Evolutionary conservation across 192 early-diverging fungal genomes (phyloP), one percentile per base, ranked within the genome.

Genomic region (Coemansia sp.): DNA sequence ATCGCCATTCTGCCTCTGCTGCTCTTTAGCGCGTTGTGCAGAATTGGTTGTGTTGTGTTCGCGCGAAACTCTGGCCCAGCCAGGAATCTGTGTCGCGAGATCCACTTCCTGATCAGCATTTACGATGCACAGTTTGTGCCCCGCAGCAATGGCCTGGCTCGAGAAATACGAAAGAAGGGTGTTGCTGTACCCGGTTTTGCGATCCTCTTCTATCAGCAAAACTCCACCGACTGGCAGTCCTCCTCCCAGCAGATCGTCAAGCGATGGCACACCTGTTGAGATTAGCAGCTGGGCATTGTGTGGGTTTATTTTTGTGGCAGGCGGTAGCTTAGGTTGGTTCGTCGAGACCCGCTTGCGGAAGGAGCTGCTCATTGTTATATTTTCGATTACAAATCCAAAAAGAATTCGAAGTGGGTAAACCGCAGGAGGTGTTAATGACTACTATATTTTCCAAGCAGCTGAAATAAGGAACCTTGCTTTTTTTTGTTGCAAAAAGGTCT

Each of bases 201-300:
- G 84, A 68, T 99, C 95, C 61, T 91, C 86, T 55, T 90, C 84
- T 31, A 97, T 83, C 48, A 98, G 67, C 5, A 91, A 67, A 5
- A 95, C 66, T 1, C 89, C 87, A 52, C 94, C 94, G 0, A 95
- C 81, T 0, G 94, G 94, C 3, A 94, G 74, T 7, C 95, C 95
- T 31, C 94, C 96, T 39, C 94, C 95, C 7, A 89, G 75, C 66
- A 93, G 86, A 70, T 92, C 91, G 78, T 97, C 95, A 16, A 97
- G 72, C 1, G 92, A 89, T 4, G 91, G 89, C 1, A 92, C 87
- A 3, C 95, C 95, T 0, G 90, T 93, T 0, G 94, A 95, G 1
- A 91, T 86, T 6, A 94, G 77, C 7, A 89, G 78, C 64, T 90
- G 87, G 15, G 88, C 90, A 63, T 88, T 95, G 66, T 91, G 89